phyloP scores from a whole-genome alignment of 495 filamentous ascomycete genomes.

The Neurospora tetraspora region DNA sequence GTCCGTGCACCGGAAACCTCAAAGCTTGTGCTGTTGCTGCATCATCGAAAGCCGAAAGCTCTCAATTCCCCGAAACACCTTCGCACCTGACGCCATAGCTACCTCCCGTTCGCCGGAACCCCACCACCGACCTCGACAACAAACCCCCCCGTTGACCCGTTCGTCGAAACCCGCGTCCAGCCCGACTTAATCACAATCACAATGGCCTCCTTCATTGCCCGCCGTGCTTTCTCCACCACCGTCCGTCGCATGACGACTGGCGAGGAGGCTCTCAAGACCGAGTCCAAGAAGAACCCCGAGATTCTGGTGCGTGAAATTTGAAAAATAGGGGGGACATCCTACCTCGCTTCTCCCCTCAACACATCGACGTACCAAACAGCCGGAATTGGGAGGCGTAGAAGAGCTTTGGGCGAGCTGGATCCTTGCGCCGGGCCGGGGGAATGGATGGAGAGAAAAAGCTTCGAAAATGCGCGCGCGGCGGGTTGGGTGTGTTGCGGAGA shows the following conservation, averaged over 20 bases:
- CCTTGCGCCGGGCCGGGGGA: not conserved
- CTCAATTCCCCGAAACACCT: not conserved
- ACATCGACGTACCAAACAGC: not conserved
- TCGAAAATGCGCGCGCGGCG: not conserved
- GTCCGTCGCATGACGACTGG: constrained; percentile 30
- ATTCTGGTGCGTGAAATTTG: constrained; percentile 34
- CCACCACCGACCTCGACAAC: constrained; percentile 6
- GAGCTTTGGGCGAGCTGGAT: not conserved
- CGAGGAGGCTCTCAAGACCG: constrained; percentile 34
- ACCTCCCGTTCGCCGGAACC: not conserved
- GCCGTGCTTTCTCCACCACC: constrained; percentile 38
- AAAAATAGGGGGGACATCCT: not conserved
- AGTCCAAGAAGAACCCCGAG: constrained; percentile 45
- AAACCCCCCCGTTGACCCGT: constrained; percentile 6
- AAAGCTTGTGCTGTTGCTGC: constrained; percentile 6
- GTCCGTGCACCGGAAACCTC: not conserved
- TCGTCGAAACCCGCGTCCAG: not conserved
- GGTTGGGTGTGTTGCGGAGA: not conserved
- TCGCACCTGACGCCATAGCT: not conserved
- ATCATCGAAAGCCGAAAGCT: constrained; percentile 2
- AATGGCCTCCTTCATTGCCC: constrained; percentile 40
- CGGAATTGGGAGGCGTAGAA: not conserved
- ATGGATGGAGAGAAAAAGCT: not conserved
- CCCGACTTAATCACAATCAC: constrained; percentile 7
- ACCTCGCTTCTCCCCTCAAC: not conserved